Evolutionary conservation across 2,329 filamentous ascomycete species (phyloP), one percentile per base, ranked within the genome.

Genomic region (Aspergillus sp.): DNA sequence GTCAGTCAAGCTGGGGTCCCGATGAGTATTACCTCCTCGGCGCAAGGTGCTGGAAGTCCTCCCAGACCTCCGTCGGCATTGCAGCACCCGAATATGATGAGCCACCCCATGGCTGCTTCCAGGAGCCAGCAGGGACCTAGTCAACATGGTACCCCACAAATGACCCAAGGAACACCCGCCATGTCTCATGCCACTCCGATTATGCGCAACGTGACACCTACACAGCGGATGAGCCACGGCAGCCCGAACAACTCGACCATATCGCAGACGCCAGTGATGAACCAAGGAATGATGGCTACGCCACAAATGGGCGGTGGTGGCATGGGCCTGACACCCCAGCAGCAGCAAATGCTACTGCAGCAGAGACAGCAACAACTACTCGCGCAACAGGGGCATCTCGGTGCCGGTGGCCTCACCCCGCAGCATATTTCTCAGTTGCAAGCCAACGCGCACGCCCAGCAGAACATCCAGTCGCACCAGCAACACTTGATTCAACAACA

Each of bases 111-210:
- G 72, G 67, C 62, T 12, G 58, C 69, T 36, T 68, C 64, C 8
- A 61, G 68, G 44, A 73, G 71, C 48, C 68, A 72, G 43, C 70
- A 73, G 60, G 70, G 69, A 29, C 68, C 65, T 19, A 74, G 71
- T 49, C 67, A 70, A 45, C 66, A 74, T 48, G 71, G 72, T 7
- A 75, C 72, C 12, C 72, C 72, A 4, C 70, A 73, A 49, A 70
- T 75, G 61, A 60, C 65, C 5, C 68, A 73, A 42, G 67, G 69
- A 36, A 74, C 71, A 2, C 71, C 71, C 7, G 67, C 67, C 26
- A 67, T 71, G 61, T 66, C 66, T 19, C 71, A 74, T 48, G 68
- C 71, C 26, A 75, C 72, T 3, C 72, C 72, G 4, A 63, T 72
- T 5, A 70, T 74, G 63, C 65, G 70, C 44, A 71, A 74, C 51